Percentiles rank a stretch among this genome's conserved stretches.
phyloP scores from a whole-genome alignment of 2,329 filamentous ascomycete genomes.

The Dothistroma septosporum region DNA sequence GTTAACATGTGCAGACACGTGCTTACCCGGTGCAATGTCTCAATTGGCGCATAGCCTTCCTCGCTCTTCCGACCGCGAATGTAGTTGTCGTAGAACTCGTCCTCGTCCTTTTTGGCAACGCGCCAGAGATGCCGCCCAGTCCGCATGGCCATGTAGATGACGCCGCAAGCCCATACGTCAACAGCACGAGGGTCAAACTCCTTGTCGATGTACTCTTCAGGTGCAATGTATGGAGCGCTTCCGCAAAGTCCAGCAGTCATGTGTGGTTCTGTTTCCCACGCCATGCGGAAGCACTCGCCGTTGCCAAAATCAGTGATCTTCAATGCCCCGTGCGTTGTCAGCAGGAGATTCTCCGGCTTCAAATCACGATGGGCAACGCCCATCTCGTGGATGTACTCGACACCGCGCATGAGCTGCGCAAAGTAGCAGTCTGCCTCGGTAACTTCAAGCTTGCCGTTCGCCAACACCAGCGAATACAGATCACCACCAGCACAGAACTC shows the following conservation, averaged over 20 bases:
- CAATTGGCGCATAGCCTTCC: conserved; percentile 92
- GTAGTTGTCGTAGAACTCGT: conserved; percentile 95
- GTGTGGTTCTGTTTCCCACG: conserved; percentile 96
- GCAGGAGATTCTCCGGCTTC: conserved; percentile 91
- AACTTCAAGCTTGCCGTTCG: conserved; percentile 86
- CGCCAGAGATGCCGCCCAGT: conserved; percentile 95
- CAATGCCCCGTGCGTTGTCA: conserved; percentile 85
- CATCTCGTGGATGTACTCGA: conserved; percentile 99
- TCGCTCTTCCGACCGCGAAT: conserved; percentile 89
- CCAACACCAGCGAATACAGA: conserved; percentile 86
- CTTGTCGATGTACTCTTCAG: conserved; percentile 90
- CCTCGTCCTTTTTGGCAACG: conserved; percentile 92
- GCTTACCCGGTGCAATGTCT: conserved; percentile 88
- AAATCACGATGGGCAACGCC: conserved; percentile 94
- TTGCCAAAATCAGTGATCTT: conserved; percentile 99
- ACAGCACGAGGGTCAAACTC: conserved; percentile 98
- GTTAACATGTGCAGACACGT: not conserved
- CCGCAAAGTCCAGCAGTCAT: conserved; percentile 97
- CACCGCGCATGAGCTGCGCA: conserved; percentile 98
- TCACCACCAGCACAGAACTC: conserved; percentile 97
- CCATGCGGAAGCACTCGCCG: conserved; percentile 98
- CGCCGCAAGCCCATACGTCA: conserved; percentile 95
- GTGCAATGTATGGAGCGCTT: conserved; percentile 93
- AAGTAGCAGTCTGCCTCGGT: conserved; percentile 96
- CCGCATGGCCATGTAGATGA: conserved; percentile 99